These are phyloP conservation scores for Solanum microdontum DNA, from an alignment of 257 asterid genomes.

Conservation along the genomic window DNA sequence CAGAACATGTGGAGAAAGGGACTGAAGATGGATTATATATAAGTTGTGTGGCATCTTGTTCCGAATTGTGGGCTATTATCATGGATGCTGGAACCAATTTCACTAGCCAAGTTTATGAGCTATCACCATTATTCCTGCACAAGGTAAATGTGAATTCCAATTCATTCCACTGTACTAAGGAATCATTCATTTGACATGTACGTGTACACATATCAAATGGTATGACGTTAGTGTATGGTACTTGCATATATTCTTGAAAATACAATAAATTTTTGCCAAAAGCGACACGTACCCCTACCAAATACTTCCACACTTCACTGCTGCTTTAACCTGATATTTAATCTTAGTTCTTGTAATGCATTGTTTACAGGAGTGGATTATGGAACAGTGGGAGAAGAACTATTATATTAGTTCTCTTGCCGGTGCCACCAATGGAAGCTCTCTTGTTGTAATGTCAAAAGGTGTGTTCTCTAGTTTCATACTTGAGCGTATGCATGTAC, in stretches of 20 bases:
- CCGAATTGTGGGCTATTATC: slow-evolving; percentile 34
- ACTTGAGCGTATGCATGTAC: background rate
- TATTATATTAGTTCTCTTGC: slow-evolving; percentile 34
- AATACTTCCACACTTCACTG: background rate
- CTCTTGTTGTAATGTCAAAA: slow-evolving; percentile 40
- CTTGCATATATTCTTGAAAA: background rate
- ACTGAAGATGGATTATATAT: slow-evolving; percentile 23
- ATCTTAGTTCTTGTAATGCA: background rate
- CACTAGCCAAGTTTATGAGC: slow-evolving; percentile 27
- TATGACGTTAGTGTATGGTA: background rate
- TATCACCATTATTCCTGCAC: slow-evolving; percentile 27
- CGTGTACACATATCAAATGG: background rate
- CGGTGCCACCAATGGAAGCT: slow-evolving; percentile 31
- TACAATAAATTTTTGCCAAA: background rate
- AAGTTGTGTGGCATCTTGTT: slow-evolving; percentile 34
- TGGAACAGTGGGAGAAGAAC: slow-evolving; percentile 43
- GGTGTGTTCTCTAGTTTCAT: slow-evolving; percentile 14
- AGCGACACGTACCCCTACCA: background rate
- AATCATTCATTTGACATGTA: background rate
- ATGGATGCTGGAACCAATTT: slow-evolving; percentile 43
- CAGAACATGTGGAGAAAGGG: slow-evolving; percentile 34
- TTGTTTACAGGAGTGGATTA: slow-evolving; percentile 34
- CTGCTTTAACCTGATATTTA: background rate
- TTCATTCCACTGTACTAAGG: background rate
- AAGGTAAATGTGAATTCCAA: slow-evolving; percentile 13